Base-by-base conservation (phyloP, 495 filamentous ascomycete species). In the Xylaria cubensis region DNA sequence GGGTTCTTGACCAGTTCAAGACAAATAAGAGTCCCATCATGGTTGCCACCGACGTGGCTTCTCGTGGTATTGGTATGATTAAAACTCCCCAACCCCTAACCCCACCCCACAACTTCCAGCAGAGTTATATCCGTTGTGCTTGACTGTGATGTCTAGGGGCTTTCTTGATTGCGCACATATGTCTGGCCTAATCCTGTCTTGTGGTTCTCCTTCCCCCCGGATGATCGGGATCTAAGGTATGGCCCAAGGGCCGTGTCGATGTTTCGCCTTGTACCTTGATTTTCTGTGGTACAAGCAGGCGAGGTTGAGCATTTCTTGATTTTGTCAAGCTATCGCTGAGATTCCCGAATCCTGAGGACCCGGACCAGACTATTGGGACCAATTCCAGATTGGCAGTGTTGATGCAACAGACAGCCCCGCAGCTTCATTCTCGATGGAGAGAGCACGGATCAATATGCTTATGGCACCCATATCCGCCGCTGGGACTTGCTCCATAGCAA, bases 61-160 rank as follows among this genome's bases (percentile, higher is more conserved):
- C 97, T 72, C 93, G 96, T 88, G 96, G 96, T 90, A 99, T 99
- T 87, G 96, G 96, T 99, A 98, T 97, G 96, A 97, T 92, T 89
- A 87, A 82, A 86, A 61, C 10, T 61, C 77, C 76, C 78, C 82
- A 84, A 83, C 78, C 74, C 73, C 79, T 79, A 80, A 75, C 77
- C 81, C 81, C 78, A 83, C 82, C 79, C 79, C 81, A 70, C 75
- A 80, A 76, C 77, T 73, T 79, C 90, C 85, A 88, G 90, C 89
- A 90, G 88, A 83, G 85, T 84, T 89, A 85, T 87, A 88, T 86
- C 87, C 86, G 83, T 83, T 92, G 90, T 95, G 91, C 92, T 94
- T 90, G 94, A 92, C 92, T 94, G 92, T 95, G 91, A 90, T 87
- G 88, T 90, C 86, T 88, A 88, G 87, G 86, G 89, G 88, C 88